Evolutionary conservation across 331 rosid species (phyloP).

Genomic region (Quercus phellos): DNA sequence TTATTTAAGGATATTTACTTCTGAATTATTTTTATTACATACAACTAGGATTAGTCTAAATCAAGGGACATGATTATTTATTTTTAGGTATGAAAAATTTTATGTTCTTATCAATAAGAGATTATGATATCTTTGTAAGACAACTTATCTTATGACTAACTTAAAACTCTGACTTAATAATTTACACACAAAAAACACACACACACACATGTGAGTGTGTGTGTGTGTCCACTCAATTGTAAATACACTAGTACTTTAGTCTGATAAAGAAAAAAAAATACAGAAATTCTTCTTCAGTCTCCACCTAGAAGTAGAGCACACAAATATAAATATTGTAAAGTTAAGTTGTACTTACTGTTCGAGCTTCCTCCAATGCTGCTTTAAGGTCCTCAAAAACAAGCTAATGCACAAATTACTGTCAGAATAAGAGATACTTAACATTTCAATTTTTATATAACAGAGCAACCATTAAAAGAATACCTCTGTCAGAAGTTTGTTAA

Average conservation of each 20-base stretch:
- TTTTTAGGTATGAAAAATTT: too few relatives aligned
- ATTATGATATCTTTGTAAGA: too few relatives aligned
- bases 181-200: too few relatives aligned
- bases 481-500: slow-evolving; percentile 81
- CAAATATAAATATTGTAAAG: slow-evolving; percentile 11
- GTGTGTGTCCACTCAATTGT: neutral
- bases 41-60: too few relatives aligned
- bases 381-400: slow-evolving; percentile 80
- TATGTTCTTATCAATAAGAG: too few relatives aligned
- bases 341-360: slow-evolving; percentile 45
- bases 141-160: too few relatives aligned
- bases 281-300: neutral
- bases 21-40: too few relatives aligned
- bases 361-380: slow-evolving; percentile 95
- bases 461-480: slow-evolving; percentile 26
- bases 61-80: too few relatives aligned
- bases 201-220: too few relatives aligned
- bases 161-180: neutral
- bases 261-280: neutral
- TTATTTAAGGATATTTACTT: too few relatives aligned
- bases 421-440: neutral
- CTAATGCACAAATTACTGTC: slow-evolving; percentile 49
- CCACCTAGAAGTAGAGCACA: neutral
- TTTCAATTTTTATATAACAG: neutral
- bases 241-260: neutral